Percentiles rank a stretch among this genome's conserved stretches.
phyloP scores from a whole-genome alignment of 208 protist genomes.

The Trichomonas vaginalis region DNA sequence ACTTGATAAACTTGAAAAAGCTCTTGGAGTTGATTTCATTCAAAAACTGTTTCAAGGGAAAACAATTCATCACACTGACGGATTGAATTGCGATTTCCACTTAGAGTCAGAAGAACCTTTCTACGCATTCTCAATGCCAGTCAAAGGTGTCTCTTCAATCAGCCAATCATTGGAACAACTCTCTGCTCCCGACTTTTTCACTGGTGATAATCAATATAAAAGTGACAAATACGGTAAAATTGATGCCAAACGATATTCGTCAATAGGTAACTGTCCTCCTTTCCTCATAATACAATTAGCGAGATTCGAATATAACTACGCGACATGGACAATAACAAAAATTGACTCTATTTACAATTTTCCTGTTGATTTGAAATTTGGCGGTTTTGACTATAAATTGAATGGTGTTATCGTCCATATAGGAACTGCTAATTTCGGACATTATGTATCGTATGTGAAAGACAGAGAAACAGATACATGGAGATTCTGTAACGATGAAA shows the following conservation, averaged over 20 bases:
- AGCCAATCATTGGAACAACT: neutral
- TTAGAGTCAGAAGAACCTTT: neutral
- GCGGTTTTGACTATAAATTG: conserved; percentile 36
- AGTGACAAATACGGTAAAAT: neutral
- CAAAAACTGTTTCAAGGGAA: neutral
- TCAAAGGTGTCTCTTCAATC: neutral
- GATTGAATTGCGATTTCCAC: neutral
- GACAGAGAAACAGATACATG: conserved; percentile 16
- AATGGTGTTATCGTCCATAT: conserved; percentile 47
- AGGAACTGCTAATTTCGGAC: conserved; percentile 45
- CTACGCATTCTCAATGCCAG: neutral
- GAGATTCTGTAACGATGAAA: neutral
- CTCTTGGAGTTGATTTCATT: neutral
- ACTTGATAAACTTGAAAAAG: neutral
- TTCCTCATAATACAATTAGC: neutral
- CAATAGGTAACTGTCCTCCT: neutral
- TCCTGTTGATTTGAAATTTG: neutral
- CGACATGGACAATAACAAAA: neutral
- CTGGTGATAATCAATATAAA: neutral
- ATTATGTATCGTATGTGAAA: conserved; percentile 53
- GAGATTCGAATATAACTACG: neutral
- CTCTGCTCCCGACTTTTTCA: neutral
- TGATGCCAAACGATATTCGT: neutral
- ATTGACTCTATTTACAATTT: neutral
- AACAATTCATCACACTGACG: neutral